Conservation (phyloP, 495 filamentous ascomycete species). For the Penicillium bovifimosum region DNA sequence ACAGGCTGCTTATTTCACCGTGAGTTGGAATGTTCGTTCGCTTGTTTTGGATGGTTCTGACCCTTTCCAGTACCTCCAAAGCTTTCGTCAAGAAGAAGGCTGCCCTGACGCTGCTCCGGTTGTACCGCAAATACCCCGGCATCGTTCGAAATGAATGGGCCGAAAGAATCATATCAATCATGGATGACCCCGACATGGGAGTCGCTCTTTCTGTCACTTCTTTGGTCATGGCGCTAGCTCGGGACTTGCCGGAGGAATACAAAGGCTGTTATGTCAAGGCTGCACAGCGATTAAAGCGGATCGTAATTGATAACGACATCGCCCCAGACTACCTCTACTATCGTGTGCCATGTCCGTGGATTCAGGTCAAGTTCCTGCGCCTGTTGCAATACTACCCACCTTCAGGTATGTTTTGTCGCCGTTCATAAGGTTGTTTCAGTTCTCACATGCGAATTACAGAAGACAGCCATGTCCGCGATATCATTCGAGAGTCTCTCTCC, state of each 20-base stretch:
- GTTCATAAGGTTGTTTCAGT: conserved; percentile 11
- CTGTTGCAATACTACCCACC: conserved; percentile 95
- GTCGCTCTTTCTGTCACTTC: conserved; percentile 95
- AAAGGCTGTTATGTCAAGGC: conserved; percentile 92
- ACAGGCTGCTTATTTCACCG: conserved; percentile 92
- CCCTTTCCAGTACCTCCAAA: conserved; percentile 70
- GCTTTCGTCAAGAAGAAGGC: conserved; percentile 99
- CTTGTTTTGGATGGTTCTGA: conserved; percentile 13
- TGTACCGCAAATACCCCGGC: conserved; percentile 88
- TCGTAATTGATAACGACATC: conserved; percentile 84
- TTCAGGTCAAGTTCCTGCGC: conserved; percentile 89
- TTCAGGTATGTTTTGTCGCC: conserved; percentile 58
- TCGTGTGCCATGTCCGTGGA: conserved; percentile 98
- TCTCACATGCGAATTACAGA: conserved; percentile 46
- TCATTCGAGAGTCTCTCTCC: conserved; percentile 88
- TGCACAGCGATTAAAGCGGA: conserved; percentile 78
- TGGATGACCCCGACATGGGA: conserved; percentile 95
- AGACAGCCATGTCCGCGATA: conserved; percentile 82
- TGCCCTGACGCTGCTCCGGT: conserved; percentile 86
- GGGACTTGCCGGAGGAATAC: conserved; percentile 89
- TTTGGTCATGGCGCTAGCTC: conserved; percentile 89
- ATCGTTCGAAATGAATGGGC: conserved; percentile 97
- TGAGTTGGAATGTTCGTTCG: conserved; percentile 41
- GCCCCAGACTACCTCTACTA: conserved; percentile 92
- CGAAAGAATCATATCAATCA: conserved; percentile 92